Base-by-base conservation (phyloP, 225 moss, liverwort and hornwort species). In the Sphagnum tenellum region DNA sequence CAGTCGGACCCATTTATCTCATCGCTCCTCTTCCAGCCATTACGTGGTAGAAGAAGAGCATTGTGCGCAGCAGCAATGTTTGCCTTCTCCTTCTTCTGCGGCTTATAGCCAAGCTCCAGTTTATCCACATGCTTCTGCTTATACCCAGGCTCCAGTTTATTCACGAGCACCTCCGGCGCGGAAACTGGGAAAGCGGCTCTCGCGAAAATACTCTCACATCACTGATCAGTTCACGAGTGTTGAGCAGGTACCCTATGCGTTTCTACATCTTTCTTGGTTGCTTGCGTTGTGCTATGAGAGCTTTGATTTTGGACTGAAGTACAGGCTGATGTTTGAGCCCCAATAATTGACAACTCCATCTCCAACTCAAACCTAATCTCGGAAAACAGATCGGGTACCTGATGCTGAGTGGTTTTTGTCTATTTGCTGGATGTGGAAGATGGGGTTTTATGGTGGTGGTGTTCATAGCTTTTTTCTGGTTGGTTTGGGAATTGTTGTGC, bases 131-230 rank as follows among this genome's bases (percentile, higher is more conserved):
- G 29, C 29, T 29, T 29, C 29, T 29, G 29, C 29, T 29, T 29
- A 29, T 29, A 29, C 29, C 29, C 29, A 29, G 29, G 29, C 29
- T 29, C 29, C 29, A 29, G 29, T 29, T 29, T 29, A 29, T 29
- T 29, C 29, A 29, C 29, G 29, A 0, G 29, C 29, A 9, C 64
- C 64, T 10, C 50, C 12, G 45, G 2, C 29, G 3, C 55, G 56
- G 45, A 61, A 49, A 5, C 46, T 54, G 5, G 49, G 48, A 6
- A n/a, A 12, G 12, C 14, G 60, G 44, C 59, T 47, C 59, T 69
- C 68, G 44, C 58, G 61, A 46, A 69, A 69, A 46, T 69, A 69
- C 13, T 69, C 68, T 11, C 51, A 50, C 44, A 69, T 69, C 60
- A 60, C 3, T 9, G 68, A 69, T 45, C 48, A 61, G 7, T 69